Percentiles rank a stretch among this genome's conserved stretches.
phyloP scores from a whole-genome alignment of 2,329 filamentous ascomycete species.

The Aspergillus sp. region DNA sequence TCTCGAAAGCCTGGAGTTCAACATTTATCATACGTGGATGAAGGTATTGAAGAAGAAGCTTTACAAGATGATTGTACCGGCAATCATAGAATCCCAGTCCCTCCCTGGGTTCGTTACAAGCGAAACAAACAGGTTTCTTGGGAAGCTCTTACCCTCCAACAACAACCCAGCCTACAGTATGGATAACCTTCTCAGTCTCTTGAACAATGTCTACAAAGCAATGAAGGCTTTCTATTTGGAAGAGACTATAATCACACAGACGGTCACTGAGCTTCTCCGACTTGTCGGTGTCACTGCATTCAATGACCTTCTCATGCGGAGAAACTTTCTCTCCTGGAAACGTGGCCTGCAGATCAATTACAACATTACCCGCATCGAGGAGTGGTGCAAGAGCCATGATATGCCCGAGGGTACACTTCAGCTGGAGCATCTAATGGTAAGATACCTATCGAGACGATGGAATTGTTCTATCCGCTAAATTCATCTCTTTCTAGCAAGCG shows the following conservation, averaged over 20 bases:
- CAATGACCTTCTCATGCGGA: conserved; percentile 95
- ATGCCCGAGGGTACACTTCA: conserved; percentile 98
- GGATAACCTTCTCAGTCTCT: conserved; percentile 92
- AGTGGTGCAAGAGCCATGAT: conserved; percentile 99
- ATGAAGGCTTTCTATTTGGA: conserved; percentile 99
- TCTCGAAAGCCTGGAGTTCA: conserved; percentile 96
- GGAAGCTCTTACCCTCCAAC: conserved; percentile 90
- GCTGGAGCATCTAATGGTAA: conserved; percentile 94
- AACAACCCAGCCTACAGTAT: conserved; percentile 96
- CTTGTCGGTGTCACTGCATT: conserved; percentile 97
- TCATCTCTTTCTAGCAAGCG: conserved; percentile 67
- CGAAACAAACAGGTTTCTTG: conserved; percentile 96
- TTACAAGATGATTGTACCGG: conserved; percentile 99
- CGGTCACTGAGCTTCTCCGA: conserved; percentile 86
- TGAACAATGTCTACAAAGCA: conserved; percentile 96
- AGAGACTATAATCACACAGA: conserved; percentile 93
- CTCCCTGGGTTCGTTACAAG: conserved; percentile 98
- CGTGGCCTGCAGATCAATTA: conserved; percentile 99
- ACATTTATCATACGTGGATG: conserved; percentile 99
- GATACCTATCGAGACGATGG: conserved; percentile 20
- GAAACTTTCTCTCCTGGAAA: conserved; percentile 99
- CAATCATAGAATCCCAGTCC: conserved; percentile 98
- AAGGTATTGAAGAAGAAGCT: conserved; percentile 99
- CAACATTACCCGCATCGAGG: conserved; percentile 98
- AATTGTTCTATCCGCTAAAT: not conserved